Conservation (phyloP, 768 basidiomycete genomes). For the Leccinum arenicola region DNA sequence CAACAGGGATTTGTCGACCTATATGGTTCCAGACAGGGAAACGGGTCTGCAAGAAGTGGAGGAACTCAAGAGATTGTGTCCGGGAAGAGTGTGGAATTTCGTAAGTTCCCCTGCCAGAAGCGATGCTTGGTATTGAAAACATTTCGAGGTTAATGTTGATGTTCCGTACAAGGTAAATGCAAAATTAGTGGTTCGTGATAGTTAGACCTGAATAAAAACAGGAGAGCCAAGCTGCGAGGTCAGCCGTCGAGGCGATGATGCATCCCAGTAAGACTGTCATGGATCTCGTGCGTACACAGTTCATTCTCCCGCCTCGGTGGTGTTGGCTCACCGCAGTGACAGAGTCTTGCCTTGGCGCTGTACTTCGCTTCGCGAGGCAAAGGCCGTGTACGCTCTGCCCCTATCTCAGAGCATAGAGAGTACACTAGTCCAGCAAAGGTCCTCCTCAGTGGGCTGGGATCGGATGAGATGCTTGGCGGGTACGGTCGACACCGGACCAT, state of each 20-base stretch:
- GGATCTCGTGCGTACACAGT: constrained; percentile 69
- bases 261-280: constrained; percentile 78
- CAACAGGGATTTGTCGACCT: constrained; percentile 34
- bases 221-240: constrained; percentile 63
- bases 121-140: background rate
- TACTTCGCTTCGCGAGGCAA: constrained; percentile 88
- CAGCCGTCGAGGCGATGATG: constrained; percentile 68
- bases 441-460: constrained; percentile 86
- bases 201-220: constrained; percentile 25
- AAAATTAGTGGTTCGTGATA: background rate
- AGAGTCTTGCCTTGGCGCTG: constrained; percentile 91
- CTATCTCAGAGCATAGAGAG: constrained; percentile 32
- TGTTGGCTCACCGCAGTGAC: constrained; percentile 4
- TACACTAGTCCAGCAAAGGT: constrained; percentile 81
- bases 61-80: constrained; percentile 75
- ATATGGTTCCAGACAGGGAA: constrained; percentile 85
- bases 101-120: constrained; percentile 39
- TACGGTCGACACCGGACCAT: constrained; percentile 86
- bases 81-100: constrained; percentile 85
- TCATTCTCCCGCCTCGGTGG: background rate
- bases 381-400: constrained; percentile 51
- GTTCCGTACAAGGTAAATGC: constrained; percentile 69
- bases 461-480: constrained; percentile 93
- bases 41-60: constrained; percentile 77
- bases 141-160: constrained; percentile 75